A percentile compares a stretch with the other conserved stretches of the same genome.
phyloP scores from a whole-genome alignment of 176 grass and related monocot genomes.

The Stipa capillata region DNA sequence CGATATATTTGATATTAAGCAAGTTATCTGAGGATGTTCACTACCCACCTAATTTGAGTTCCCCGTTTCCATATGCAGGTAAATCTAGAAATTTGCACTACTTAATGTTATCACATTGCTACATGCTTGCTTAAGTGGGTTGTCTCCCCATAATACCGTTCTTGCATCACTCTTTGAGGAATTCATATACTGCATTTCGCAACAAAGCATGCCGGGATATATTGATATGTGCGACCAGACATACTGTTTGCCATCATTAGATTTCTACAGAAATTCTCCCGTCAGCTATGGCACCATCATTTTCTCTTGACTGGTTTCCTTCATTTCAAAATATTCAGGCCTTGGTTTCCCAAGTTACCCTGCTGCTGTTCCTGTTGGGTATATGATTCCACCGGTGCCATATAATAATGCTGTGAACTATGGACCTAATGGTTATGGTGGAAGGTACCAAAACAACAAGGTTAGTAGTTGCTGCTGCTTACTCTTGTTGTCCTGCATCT shows the following conservation, averaged over 20 bases:
- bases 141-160: background rate
- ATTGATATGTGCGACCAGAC: background rate
- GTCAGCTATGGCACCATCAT: background rate
- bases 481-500: background rate
- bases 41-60: conserved; percentile 79
- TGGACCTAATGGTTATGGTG: conserved; percentile 76
- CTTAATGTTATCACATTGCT: background rate
- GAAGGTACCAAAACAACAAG: conserved; percentile 84
- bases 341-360: conserved; percentile 52
- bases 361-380: conserved; percentile 70
- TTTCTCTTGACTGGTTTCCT: background rate
- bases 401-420: conserved; percentile 58
- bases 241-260: background rate
- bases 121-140: background rate
- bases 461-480: conserved; percentile 28
- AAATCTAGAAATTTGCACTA: background rate
- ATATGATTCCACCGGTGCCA: conserved; percentile 69
- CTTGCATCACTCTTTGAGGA: background rate
- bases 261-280: background rate
- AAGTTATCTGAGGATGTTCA: conserved; percentile 87
- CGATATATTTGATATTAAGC: conserved; percentile 76
- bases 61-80: conserved; percentile 93
- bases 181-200: background rate
- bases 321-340: conserved; percentile 30
- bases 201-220: background rate